Percentiles rank a stretch among this genome's conserved stretches.
Evolutionary conservation across 2,329 filamentous ascomycete species (phyloP).

Genomic region (Xylaria arbuscula): DNA sequence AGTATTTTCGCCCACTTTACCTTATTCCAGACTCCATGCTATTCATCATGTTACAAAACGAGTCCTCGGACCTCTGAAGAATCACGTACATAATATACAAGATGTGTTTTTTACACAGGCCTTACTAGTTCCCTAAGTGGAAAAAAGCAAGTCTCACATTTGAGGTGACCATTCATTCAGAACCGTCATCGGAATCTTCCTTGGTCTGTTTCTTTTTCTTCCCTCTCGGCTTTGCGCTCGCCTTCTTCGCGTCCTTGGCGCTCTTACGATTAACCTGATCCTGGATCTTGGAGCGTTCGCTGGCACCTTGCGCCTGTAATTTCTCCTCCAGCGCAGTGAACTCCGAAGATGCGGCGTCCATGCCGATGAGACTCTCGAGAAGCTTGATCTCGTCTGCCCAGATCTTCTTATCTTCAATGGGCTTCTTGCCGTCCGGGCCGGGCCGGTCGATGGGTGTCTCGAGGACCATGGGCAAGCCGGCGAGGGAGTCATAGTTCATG

Average conservation of each 20-base stretch:
- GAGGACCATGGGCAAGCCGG: conserved; percentile 87
- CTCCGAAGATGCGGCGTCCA: conserved; percentile 79
- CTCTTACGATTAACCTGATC: conserved; percentile 82
- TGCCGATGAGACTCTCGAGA: conserved; percentile 86
- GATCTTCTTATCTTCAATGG: conserved; percentile 79
- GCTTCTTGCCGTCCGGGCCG: conserved; percentile 72
- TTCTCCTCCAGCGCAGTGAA: conserved; percentile 74
- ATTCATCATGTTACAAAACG: conserved; percentile 1
- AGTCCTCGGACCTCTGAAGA: not conserved
- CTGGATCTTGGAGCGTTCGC: conserved; percentile 79
- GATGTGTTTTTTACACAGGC: not conserved
- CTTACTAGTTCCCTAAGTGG: not conserved
- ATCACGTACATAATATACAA: conserved; percentile 10
- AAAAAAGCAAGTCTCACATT: not conserved
- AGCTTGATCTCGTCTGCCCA: conserved; percentile 97
- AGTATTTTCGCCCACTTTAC: not conserved
- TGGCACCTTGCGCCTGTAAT: conserved; percentile 74
- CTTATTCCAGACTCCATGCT: conserved; percentile 32
- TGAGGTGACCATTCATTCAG: conserved; percentile 22
- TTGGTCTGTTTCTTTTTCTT: conserved; percentile 45
- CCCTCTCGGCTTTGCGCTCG: conserved; percentile 32
- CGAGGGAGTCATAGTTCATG: conserved; percentile 82
- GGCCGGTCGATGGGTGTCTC: conserved; percentile 92
- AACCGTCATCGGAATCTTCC: conserved; percentile 44
- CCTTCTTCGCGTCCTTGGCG: conserved; percentile 66